Evolutionary conservation across 129 eudicot species (phyloP).

Genomic region (Tagetes erecta): DNA sequence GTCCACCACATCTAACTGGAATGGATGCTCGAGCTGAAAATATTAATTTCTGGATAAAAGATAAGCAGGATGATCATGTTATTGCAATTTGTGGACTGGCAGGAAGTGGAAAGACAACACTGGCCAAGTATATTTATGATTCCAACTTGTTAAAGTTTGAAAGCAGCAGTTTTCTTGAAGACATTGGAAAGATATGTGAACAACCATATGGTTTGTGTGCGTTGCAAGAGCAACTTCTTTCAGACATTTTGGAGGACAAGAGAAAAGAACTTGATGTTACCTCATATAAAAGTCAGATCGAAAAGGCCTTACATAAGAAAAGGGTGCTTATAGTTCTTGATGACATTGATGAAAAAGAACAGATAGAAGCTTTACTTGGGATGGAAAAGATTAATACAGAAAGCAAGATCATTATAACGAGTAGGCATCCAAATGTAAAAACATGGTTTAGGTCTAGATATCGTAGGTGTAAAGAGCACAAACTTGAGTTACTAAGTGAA

Average conservation of each 20-base stretch:
- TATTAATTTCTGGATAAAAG: conserved; percentile 35
- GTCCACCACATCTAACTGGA: conserved; percentile 39
- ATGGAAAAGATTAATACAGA: conserved; percentile 31
- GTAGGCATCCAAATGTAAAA: conserved; percentile 19
- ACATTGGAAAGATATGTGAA: conserved; percentile 28
- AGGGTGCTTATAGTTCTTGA: conserved; percentile 47
- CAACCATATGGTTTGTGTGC: conserved; percentile 26
- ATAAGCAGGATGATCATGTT: conserved; percentile 27
- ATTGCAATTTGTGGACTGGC: conserved; percentile 39
- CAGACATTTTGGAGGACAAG: conserved; percentile 31
- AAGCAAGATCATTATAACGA: conserved; percentile 47
- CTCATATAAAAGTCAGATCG: conserved; percentile 29
- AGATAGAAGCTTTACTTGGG: conserved; percentile 44
- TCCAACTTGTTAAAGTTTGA: conserved; percentile 31
- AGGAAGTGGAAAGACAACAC: conserved; percentile 52
- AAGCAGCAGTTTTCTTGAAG: conserved; percentile 35
- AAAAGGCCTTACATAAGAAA: conserved; percentile 24
- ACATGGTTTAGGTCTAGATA: conserved; percentile 14
- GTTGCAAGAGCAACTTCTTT: conserved; percentile 42
- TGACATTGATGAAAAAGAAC: conserved; percentile 42
- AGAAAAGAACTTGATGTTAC: conserved; percentile 29
- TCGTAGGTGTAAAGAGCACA: conserved; percentile 16
- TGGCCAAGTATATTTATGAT: conserved; percentile 16
- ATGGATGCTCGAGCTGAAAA: conserved; percentile 30
- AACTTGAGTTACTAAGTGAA: conserved; percentile 15